These are phyloP conservation scores for Fomitopsis palustris DNA, from an alignment of 1,284 basidiomycete genomes.

Conservation along the genomic window DNA sequence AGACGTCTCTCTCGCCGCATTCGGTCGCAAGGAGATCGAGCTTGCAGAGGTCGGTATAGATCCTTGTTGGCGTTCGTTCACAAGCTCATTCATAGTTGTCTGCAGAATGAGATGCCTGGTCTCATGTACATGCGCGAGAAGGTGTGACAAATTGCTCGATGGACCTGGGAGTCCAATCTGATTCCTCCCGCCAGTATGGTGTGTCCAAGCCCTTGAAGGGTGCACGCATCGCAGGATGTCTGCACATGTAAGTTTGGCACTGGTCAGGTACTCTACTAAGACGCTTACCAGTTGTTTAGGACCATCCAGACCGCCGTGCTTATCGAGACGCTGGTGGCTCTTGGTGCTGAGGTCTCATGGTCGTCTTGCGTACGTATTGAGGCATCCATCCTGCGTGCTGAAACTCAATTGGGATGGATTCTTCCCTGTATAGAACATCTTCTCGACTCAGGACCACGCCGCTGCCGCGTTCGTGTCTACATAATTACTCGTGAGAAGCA, in stretches of 20 bases:
- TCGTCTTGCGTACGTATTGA: slow-evolving; percentile 82
- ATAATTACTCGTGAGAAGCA: not conserved
- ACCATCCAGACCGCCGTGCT: slow-evolving; percentile 96
- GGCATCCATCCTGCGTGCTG: not conserved
- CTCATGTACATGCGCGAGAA: slow-evolving; percentile 90
- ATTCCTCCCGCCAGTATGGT: slow-evolving; percentile 56
- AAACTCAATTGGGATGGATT: not conserved
- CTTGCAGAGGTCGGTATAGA: slow-evolving; percentile 77
- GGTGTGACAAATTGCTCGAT: slow-evolving; percentile 37
- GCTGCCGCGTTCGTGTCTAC: slow-evolving; percentile 80
- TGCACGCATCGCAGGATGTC: slow-evolving; percentile 95
- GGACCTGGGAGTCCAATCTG: not conserved
- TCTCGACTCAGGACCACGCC: slow-evolving; percentile 99
- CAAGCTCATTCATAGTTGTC: not conserved
- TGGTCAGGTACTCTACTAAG: not conserved
- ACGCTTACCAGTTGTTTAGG: slow-evolving; percentile 35
- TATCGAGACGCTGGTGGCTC: slow-evolving; percentile 92
- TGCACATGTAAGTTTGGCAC: slow-evolving; percentile 75
- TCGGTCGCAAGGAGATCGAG: slow-evolving; percentile 97
- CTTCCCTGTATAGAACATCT: slow-evolving; percentile 78
- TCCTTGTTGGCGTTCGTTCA: not conserved
- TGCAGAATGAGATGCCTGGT: slow-evolving; percentile 87
- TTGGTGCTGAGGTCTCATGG: slow-evolving; percentile 98
- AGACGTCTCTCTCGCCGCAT: slow-evolving; percentile 96
- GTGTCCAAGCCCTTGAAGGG: slow-evolving; percentile 87